These are phyloP conservation scores for Ganoderma leucocontextum DNA, from an alignment of 1,284 basidiomycete species.

Conservation along the genomic window DNA sequence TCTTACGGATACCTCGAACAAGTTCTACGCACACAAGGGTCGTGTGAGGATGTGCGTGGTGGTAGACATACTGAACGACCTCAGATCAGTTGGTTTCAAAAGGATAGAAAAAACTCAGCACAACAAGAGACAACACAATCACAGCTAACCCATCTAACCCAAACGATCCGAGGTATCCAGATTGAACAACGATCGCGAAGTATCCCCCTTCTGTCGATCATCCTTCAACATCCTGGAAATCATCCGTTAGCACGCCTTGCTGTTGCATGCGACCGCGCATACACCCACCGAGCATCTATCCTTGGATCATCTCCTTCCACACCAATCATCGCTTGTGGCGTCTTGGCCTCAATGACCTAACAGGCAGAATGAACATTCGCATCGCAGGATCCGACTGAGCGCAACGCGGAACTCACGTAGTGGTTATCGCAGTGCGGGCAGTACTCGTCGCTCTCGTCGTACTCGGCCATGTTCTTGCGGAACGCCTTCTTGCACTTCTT, in stretches of 20 bases:
- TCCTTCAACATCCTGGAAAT: constrained; percentile 72
- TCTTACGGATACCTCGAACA: background rate
- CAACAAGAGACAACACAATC: background rate
- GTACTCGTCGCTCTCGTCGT: constrained; percentile 97
- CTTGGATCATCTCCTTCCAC: constrained; percentile 93
- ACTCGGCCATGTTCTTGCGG: constrained; percentile 89
- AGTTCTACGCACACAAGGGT: background rate
- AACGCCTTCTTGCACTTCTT: constrained; percentile 99
- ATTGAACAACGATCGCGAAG: constrained; percentile 57
- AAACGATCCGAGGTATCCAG: constrained; percentile 49
- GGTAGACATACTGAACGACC: background rate
- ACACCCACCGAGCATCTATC: constrained; percentile 81
- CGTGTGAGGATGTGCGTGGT: background rate
- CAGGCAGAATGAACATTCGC: background rate
- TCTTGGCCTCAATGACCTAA: constrained; percentile 94
- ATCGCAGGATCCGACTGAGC: background rate
- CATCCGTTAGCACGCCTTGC: background rate
- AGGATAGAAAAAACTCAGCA: background rate
- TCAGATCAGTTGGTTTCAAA: background rate
- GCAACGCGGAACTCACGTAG: constrained; percentile 71
- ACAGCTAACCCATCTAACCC: constrained; percentile 35
- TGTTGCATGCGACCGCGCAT: background rate
- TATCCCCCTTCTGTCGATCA: constrained; percentile 64
- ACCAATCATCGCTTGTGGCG: constrained; percentile 83
- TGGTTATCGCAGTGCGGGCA: constrained; percentile 99